A percentile compares a stretch with the other conserved stretches of the same genome.
Conservation (phyloP, 306 rosid species). For the Sicyos edulis region DNA sequence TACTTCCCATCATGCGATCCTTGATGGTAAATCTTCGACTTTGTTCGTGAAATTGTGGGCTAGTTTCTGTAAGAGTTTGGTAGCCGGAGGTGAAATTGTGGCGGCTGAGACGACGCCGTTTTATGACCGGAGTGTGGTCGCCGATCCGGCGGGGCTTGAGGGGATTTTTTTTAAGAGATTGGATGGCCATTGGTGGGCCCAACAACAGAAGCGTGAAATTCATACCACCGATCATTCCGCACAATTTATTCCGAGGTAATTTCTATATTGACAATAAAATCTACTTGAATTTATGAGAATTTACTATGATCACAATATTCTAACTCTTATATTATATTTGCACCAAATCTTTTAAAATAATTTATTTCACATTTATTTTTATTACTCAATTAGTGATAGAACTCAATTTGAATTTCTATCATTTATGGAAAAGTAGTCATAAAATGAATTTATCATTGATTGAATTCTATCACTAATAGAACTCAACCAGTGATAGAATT, state of each 20-base stretch:
- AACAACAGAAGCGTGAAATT: conserved; percentile 6
- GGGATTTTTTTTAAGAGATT: not conserved
- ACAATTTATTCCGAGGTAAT: not conserved
- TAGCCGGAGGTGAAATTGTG: not conserved
- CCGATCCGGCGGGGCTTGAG: not conserved
- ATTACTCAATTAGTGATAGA: too few species aligned
- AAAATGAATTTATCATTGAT: too few species aligned
- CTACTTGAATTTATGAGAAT: too few species aligned
- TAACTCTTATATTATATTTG: too few species aligned
- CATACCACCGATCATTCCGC: not conserved
- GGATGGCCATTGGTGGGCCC: not conserved
- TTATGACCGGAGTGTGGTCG: not conserved
- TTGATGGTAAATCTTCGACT: conserved; percentile 27
- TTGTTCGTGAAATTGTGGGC: conserved; percentile 39
- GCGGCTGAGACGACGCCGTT: not conserved
- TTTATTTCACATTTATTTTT: too few species aligned
- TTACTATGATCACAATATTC: too few species aligned
- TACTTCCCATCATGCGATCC: conserved; percentile 22
- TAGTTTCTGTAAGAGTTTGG: not conserved
- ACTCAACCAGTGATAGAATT: too few species aligned
- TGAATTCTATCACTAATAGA: too few species aligned
- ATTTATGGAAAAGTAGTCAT: too few species aligned
- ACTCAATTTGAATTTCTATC: too few species aligned
- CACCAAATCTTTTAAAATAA: too few species aligned
- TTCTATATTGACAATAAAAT: too few species aligned